Conservation (phyloP, 176 grass and related monocot genomes). For the Chloris gayana region DNA sequence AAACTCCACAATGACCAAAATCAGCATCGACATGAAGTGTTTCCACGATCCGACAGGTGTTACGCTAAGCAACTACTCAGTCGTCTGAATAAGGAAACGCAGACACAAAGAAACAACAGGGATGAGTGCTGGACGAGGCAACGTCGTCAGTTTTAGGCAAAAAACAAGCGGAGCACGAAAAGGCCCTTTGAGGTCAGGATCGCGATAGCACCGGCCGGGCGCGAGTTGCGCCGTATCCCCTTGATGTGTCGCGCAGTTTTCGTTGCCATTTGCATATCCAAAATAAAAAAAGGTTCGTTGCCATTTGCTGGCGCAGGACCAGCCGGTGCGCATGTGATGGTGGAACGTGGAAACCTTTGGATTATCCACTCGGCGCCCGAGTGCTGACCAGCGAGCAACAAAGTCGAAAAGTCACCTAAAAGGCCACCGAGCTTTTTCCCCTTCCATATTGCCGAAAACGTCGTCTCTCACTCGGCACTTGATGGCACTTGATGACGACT, state of each 20-base stretch:
- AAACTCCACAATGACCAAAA: not conserved
- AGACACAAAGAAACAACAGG: too few relatives aligned
- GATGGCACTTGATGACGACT: not conserved
- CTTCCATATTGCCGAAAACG: not conserved
- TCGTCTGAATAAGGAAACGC: not conserved
- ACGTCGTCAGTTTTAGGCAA: not conserved
- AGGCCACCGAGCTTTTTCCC: slow-evolving; percentile 18
- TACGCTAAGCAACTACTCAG: not conserved
- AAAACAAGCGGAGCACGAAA: not conserved
- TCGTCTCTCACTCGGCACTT: not conserved
- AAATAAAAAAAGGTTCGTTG: too few relatives aligned
- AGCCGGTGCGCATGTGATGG: not conserved
- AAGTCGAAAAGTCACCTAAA: slow-evolving; percentile 6
- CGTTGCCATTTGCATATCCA: too few relatives aligned
- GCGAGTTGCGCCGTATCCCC: not conserved
- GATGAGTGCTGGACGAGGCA: not conserved
- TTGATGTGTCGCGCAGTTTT: slow-evolving; percentile 12
- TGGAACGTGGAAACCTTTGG: not conserved
- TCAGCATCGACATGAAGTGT: not conserved
- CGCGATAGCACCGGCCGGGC: not conserved
- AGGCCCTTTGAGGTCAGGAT: not conserved
- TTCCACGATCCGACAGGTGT: not conserved
- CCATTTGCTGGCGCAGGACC: not conserved
- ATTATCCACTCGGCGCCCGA: not conserved
- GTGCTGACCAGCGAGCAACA: not conserved